Evolutionary conservation across 2,329 filamentous ascomycete genomes (phyloP), one percentile per base, ranked within the genome.

Genomic region (Helminthosporium solani): DNA sequence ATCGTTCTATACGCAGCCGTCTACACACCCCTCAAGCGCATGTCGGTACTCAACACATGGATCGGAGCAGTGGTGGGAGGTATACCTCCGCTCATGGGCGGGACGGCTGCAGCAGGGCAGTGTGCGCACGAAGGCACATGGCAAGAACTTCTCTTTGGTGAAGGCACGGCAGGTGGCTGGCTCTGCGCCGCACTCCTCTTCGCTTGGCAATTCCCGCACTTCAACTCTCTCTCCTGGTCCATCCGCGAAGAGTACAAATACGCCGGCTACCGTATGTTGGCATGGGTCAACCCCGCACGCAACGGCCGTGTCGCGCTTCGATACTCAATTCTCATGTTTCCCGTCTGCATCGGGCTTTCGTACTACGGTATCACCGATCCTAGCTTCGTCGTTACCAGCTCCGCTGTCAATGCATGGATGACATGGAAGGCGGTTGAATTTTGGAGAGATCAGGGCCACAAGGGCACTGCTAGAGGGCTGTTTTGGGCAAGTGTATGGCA

Each of bases 401-500:
- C 85, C 33, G 81, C 88, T 2, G 83, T 95, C 50, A 99, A 99
- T 67, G 75, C 78, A 25, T 99, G 94, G 94, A 81, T 99, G 57
- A 78, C 84, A 7, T 80, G 83, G 43, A 86, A 95, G 70, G 90
- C 92, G 0, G 82, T 88, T 59, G 77, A 78, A 30, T 96, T 97
- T 73, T 96, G 88, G 85, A 81, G 79, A 52, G 75, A 82, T 21
- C 82, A 90, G 60, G 92, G 92, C 11, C 81, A 86, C 51, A 84
- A 85, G 58, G 91, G 91, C 2, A 89, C 82, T 15, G 91, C 94
- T 2, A 81, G 90, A 45, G 85, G 86, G 0, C 71, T 99, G 42
- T 99, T 99, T 70, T 99, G 94, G 94, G 91, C 94, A 1, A 96
- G 90, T 68, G 90, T 99, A 8, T 97, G 92, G 94, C 91, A 96